Evolutionary conservation across 345 rosid species (phyloP).

Genomic region (Lagerstroemia speciosa): DNA sequence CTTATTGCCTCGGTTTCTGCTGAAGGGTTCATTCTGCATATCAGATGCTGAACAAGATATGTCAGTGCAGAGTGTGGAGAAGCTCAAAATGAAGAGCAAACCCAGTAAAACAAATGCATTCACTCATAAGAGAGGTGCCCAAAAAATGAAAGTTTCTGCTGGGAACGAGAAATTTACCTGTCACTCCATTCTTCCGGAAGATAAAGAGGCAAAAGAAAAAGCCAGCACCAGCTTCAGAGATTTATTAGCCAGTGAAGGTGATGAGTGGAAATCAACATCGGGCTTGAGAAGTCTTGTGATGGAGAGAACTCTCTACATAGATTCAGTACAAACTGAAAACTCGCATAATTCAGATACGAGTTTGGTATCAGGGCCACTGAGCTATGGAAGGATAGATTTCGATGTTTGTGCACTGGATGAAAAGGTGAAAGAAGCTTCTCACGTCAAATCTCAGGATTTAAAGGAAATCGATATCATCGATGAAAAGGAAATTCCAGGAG

Average conservation of each 20-base stretch:
- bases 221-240: slow-evolving; percentile 30
- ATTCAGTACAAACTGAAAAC: slow-evolving; percentile 38
- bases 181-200: slow-evolving; percentile 11
- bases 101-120: slow-evolving; percentile 9
- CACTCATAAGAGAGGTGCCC: slow-evolving; percentile 11
- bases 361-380: slow-evolving; percentile 7
- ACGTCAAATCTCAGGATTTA: slow-evolving; percentile 18
- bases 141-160: slow-evolving; percentile 17
- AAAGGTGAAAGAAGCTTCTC: background rate
- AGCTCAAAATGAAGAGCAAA: slow-evolving; percentile 1
- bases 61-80: slow-evolving; percentile 15
- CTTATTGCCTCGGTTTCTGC: slow-evolving; percentile 50
- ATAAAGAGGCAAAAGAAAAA: slow-evolving; percentile 13
- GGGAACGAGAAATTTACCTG: slow-evolving; percentile 14
- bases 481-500: slow-evolving; percentile 8
- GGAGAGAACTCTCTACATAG: slow-evolving; percentile 79
- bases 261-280: slow-evolving; percentile 24
- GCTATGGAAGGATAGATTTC: slow-evolving; percentile 13
- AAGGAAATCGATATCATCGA: slow-evolving; percentile 10
- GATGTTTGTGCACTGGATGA: slow-evolving; percentile 6
- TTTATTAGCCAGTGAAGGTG: slow-evolving; percentile 40
- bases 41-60: slow-evolving; percentile 43
- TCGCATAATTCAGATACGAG: slow-evolving; percentile 19
- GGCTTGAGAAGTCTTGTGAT: slow-evolving; percentile 24
- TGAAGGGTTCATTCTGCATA: slow-evolving; percentile 52